A percentile compares a stretch with the other conserved stretches of the same genome.
These are phyloP conservation scores for Brassica rapa DNA, from an alignment of 345 rosid genomes.

Conservation along the genomic window DNA sequence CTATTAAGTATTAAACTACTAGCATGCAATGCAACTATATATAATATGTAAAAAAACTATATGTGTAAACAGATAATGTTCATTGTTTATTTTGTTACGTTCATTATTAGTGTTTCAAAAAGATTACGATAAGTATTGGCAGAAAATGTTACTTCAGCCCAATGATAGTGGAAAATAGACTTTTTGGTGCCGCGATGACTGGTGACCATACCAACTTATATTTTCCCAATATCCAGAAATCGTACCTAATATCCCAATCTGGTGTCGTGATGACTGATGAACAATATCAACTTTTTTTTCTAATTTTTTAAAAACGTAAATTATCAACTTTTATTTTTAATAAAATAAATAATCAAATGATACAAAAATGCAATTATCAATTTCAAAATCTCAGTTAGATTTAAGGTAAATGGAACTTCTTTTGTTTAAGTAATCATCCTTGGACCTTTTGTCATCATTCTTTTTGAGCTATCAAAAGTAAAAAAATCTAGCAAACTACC, in stretches of 20 bases:
- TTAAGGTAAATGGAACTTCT: not conserved
- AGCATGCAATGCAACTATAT: not conserved
- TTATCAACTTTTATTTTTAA: not conserved
- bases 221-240: not conserved
- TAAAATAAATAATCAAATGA: not conserved
- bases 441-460: not conserved
- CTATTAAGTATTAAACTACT: not conserved
- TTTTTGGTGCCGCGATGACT: conserved; percentile 20
- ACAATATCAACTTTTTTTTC: not conserved
- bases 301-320: not conserved
- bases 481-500: not conserved
- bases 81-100: not conserved
- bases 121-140: not conserved
- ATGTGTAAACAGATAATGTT: not conserved
- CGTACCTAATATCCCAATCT: conserved; percentile 28
- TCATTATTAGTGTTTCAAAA: not conserved
- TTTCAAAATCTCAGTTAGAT: not conserved
- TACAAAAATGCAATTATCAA: conserved; percentile 3
- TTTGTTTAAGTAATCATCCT: not conserved
- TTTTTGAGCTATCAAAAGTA: not conserved
- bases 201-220: not conserved
- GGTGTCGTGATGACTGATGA: conserved; percentile 11
- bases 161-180: conserved; percentile 28
- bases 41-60: not conserved
- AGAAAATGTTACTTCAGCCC: conserved; percentile 9